Evolutionary conservation across 148 eudicot species (phyloP), one percentile per base, ranked within the genome.

Genomic region (Dianthus caryophyllus): DNA sequence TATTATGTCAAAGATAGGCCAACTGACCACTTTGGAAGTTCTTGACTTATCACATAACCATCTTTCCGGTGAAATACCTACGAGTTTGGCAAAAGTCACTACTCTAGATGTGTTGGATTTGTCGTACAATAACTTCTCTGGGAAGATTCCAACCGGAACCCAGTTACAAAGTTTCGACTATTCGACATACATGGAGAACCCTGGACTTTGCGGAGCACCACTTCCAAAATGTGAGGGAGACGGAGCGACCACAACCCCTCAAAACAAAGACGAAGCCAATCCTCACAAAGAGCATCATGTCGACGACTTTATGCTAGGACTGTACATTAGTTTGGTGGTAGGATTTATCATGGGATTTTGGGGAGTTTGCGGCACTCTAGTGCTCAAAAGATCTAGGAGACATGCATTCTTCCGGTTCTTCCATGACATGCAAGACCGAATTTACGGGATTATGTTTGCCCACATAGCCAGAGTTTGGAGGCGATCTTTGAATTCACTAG

Each of bases 311-410:
- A 18, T 47, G 24, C 73, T 17, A 17, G 73, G 76, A 26, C 3
- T 73, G 76, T 73, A 73, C 58, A 27, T 73, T 27, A 73, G 70
- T 43, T 46, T 65, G 33, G 65, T 59, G 46, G n/a, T n/a, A n/a
- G n/a, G n/a, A n/a, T n/a, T n/a, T n/a, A n/a, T n/a, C n/a, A n/a
- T n/a, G n/a, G n/a, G n/a, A n/a, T n/a, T n/a, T n/a, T n/a, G n/a
- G n/a, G n/a, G n/a, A n/a, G n/a, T n/a, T n/a, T n/a, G n/a, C n/a
- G n/a, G n/a, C n/a, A n/a, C n/a, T n/a, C n/a, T n/a, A n/a, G n/a
- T n/a, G n/a, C n/a, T n/a, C n/a, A n/a, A n/a, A n/a, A n/a, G n/a
- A n/a, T n/a, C n/a, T n/a, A n/a, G n/a, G n/a, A n/a, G n/a, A n/a
- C n/a, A n/a, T n/a, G n/a, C n/a, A n/a, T n/a, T n/a, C n/a, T n/a